Evolutionary conservation across 2,329 filamentous ascomycete species (phyloP).

Genomic region (Moelleriella libera): DNA sequence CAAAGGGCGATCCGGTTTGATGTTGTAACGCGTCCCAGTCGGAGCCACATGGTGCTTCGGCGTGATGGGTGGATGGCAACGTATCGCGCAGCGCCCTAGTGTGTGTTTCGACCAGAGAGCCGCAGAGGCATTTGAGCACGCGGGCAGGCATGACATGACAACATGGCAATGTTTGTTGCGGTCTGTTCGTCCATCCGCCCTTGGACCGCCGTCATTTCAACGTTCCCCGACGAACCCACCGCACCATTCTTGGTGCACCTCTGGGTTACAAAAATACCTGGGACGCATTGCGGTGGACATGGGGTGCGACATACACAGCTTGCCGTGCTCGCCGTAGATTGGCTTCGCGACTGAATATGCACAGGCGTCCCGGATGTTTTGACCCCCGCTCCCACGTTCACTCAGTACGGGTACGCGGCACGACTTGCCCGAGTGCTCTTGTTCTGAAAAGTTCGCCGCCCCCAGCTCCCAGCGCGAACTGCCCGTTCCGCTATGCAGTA

Average conservation of each 20-base stretch:
- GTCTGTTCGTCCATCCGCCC: background rate
- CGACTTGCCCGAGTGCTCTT: too few species aligned
- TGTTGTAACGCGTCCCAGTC: background rate
- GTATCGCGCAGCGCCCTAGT: background rate
- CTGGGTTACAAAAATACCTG: too few species aligned
- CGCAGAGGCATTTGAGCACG: background rate
- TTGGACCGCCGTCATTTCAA: background rate
- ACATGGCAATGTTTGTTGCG: background rate
- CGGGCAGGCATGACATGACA: background rate
- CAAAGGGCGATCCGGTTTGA: constrained; percentile 3
- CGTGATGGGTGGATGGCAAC: background rate
- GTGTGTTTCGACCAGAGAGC: background rate
- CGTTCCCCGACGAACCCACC: background rate
- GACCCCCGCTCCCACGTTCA: background rate
- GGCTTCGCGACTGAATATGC: background rate
- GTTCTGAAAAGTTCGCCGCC: too few species aligned
- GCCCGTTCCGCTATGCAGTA: too few species aligned
- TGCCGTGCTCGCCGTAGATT: background rate
- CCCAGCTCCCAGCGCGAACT: too few species aligned
- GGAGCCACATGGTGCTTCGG: background rate
- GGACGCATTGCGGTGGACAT: background rate
- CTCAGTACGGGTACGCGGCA: background rate
- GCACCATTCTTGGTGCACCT: too few species aligned
- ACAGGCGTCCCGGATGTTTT: background rate
- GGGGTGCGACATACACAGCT: background rate